Conservation (phyloP, 139 green algal genomes). For the Yamagishiella unicocca region DNA sequence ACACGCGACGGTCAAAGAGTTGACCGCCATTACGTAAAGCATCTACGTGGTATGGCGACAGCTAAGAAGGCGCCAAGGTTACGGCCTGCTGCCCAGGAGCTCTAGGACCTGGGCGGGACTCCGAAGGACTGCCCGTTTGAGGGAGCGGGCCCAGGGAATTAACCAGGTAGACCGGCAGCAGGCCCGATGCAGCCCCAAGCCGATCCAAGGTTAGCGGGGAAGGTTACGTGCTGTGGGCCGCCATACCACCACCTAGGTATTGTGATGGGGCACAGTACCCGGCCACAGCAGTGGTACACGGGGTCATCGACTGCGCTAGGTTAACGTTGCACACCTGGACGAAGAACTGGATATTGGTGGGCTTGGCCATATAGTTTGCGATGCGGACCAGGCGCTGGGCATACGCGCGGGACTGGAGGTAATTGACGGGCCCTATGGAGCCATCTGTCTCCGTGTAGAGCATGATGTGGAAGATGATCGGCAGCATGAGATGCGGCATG, state of each 20-base stretch:
- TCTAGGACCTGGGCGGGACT: too few relatives aligned
- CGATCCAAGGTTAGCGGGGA: too few relatives aligned
- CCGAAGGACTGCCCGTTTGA: neutral
- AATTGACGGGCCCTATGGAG: neutral
- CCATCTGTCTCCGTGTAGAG: neutral
- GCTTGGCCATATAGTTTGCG: constrained; percentile 24
- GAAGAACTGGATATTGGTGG: constrained; percentile 5
- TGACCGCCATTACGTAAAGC: too few relatives aligned
- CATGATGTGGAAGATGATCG: constrained; percentile 13
- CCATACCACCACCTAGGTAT: neutral
- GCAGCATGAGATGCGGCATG: neutral
- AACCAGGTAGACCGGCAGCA: too few relatives aligned
- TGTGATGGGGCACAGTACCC: neutral
- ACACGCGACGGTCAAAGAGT: neutral
- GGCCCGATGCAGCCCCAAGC: too few relatives aligned
- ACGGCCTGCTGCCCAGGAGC: too few relatives aligned
- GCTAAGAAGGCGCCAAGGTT: too few relatives aligned
- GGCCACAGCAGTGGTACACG: neutral
- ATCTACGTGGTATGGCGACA: too few relatives aligned
- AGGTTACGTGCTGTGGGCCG: neutral
- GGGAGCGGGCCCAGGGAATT: too few relatives aligned
- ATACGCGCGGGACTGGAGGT: neutral
- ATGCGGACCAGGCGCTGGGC: neutral
- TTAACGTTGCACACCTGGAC: neutral
- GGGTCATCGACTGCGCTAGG: neutral